Conservation (phyloP, 305 asterid species). For the Ilex paraguariensis region DNA sequence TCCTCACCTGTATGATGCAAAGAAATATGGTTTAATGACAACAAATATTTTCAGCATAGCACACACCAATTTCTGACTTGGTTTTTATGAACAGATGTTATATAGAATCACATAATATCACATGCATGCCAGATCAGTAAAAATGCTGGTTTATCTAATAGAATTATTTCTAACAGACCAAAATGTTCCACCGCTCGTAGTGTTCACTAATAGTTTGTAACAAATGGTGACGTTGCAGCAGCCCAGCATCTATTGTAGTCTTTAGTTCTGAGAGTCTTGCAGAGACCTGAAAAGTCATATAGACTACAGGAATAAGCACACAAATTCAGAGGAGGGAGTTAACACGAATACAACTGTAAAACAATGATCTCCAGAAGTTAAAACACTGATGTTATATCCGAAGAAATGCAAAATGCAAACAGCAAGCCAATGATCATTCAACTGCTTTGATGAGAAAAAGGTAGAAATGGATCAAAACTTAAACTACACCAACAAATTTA, state of each 20-base stretch:
- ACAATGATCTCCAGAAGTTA: too few species aligned
- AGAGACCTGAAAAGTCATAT: slow-evolving; percentile 54
- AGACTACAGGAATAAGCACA: too few species aligned
- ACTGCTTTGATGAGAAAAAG: too few species aligned
- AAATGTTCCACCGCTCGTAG: slow-evolving; percentile 78
- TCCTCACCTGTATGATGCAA: slow-evolving; percentile 63
- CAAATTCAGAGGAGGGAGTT: background rate
- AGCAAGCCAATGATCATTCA: too few species aligned
- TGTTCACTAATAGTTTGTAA: slow-evolving; percentile 76
- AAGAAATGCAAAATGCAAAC: too few species aligned
- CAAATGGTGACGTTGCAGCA: slow-evolving; percentile 77
- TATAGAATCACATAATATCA: too few species aligned
- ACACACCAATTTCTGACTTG: too few species aligned
- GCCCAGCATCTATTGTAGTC: slow-evolving; percentile 92
- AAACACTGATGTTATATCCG: too few species aligned
- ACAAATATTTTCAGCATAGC: background rate
- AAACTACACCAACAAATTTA: too few species aligned
- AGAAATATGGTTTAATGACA: slow-evolving; percentile 15
- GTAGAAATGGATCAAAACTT: too few species aligned
- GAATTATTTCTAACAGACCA: slow-evolving; percentile 43
- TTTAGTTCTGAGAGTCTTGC: slow-evolving; percentile 82
- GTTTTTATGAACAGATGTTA: too few species aligned
- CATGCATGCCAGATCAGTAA: background rate
- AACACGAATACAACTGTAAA: background rate
- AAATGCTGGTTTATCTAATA: background rate